Conservation (phyloP, 2,329 filamentous ascomycete genomes). For the Lachnum nothofagi region DNA sequence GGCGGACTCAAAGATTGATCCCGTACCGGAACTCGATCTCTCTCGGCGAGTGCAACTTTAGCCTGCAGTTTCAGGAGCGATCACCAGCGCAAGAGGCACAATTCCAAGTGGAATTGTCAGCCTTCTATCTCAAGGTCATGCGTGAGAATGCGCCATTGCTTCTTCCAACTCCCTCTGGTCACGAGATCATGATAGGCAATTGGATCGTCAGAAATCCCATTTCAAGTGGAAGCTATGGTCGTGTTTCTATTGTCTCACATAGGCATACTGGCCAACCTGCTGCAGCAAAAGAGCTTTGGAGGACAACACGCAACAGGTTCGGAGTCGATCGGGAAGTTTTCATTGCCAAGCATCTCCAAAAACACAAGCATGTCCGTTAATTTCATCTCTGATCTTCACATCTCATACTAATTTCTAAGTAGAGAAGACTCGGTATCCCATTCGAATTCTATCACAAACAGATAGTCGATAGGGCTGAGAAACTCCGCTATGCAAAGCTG, state of each 20-base stretch:
- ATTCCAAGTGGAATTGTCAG: conserved; percentile 18
- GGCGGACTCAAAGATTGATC: conserved; percentile 16
- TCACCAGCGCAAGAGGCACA: conserved; percentile 15
- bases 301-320: conserved; percentile 12
- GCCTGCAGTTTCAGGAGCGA: conserved; percentile 14
- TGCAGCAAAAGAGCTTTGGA: conserved; percentile 22
- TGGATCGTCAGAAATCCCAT: conserved; percentile 22
- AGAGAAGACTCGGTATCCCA: conserved; percentile 17
- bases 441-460: conserved; percentile 17
- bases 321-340: conserved; percentile 18
- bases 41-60: conserved; percentile 21
- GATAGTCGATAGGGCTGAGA: conserved; percentile 16
- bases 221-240: conserved; percentile 18
- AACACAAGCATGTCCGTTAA: conserved; percentile 15
- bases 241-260: conserved; percentile 17
- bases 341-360: conserved; percentile 14
- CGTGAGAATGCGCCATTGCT: conserved; percentile 15
- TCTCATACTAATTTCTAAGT: not conserved
- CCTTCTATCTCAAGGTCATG: conserved; percentile 14
- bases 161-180: conserved; percentile 16
- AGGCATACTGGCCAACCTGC: conserved; percentile 16
- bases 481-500: conserved; percentile 8
- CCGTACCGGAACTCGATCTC: conserved; percentile 18
- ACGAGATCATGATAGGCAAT: conserved; percentile 18
- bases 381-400: not conserved